Evolutionary conservation across 768 basidiomycete genomes (phyloP).

Genomic region (Cystofilobasidium capitatum): DNA sequence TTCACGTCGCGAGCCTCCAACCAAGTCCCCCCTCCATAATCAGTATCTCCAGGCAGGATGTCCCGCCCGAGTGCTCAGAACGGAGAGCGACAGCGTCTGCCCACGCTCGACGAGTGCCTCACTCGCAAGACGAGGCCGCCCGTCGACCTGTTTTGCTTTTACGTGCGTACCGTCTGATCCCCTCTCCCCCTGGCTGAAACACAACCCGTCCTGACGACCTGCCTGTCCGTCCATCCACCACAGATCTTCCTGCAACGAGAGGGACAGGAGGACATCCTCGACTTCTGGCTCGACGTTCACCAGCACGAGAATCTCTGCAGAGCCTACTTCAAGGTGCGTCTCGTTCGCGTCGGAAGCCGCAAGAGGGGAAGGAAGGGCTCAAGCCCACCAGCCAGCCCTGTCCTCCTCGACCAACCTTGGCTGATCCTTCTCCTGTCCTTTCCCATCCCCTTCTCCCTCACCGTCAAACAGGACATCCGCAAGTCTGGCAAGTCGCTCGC

Average conservation of each 20-base stretch:
- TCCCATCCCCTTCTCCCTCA: background rate
- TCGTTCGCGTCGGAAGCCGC: background rate
- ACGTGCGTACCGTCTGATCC: constrained; percentile 45
- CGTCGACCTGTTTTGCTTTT: constrained; percentile 98
- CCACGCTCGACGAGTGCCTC: constrained; percentile 56
- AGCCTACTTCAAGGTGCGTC: constrained; percentile 76
- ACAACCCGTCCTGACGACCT: background rate
- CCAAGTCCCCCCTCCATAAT: too few relatives aligned
- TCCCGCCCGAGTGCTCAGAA: constrained; percentile 12
- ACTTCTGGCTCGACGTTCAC: constrained; percentile 98
- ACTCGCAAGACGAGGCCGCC: constrained; percentile 83
- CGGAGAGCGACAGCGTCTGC: constrained; percentile 14
- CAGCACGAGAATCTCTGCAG: constrained; percentile 98
- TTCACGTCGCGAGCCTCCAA: too few relatives aligned
- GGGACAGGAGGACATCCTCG: constrained; percentile 88
- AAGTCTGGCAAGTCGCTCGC: constrained; percentile 86
- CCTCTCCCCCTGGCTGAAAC: too few relatives aligned
- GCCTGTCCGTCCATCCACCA: constrained; percentile 12
- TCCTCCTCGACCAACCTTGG: background rate
- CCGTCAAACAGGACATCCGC: constrained; percentile 58
- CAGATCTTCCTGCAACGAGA: constrained; percentile 93
- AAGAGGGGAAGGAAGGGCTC: background rate
- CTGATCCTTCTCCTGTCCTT: background rate
- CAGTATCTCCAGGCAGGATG: background rate
- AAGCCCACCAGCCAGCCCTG: background rate